Evolutionary conservation across 768 basidiomycete genomes (phyloP), one percentile per base, ranked within the genome.

Genomic region (Russula sp.): DNA sequence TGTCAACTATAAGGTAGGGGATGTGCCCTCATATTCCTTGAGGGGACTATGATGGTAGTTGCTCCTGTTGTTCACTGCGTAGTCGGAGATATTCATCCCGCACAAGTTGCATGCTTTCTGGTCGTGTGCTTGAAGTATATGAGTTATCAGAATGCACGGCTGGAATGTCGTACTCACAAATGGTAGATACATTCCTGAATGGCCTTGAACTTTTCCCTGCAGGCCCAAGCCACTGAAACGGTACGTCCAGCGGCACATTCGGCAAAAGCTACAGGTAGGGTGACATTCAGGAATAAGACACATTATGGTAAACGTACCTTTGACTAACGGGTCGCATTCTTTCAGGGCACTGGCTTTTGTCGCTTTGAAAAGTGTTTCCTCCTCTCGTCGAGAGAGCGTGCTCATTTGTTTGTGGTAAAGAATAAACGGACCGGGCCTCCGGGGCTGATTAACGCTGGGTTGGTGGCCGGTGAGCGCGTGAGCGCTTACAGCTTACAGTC

Each of bases 211-310:
- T 86, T 80, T 36, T 77, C 78, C 70, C 80, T 83, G 70, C 93
- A 95, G 25, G 85, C 82, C 93, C 93, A 95, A 14, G 86, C 86
- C 29, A 93, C 86, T 6, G 92, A 90, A 55, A 95, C 73, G 3
- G 87, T 89, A 8, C 93, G 83, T 8, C 90, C 90, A 57, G 80
- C 76, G 2, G 88, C 86, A 70, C 93, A 95, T n/a, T 84, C 79
- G 16, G 92, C 92, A 70, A 93, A 95, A 56, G 83, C 93, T 95
- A 70, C 18, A 39, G 25, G 32, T 51, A 25, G 13, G 18, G 18
- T 22, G 32, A 53, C 25, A 42, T 56, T 48, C 6, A 60, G 32
- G 60, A 39, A 42, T n/a, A 36, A 39, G 38, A 34, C 35, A 53
- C n/a, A 13, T 42, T 47, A 10, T 36, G 32, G 13, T 9, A 20